Base-by-base conservation (phyloP, 306 rosid species). In the Crotalaria pallida region DNA sequence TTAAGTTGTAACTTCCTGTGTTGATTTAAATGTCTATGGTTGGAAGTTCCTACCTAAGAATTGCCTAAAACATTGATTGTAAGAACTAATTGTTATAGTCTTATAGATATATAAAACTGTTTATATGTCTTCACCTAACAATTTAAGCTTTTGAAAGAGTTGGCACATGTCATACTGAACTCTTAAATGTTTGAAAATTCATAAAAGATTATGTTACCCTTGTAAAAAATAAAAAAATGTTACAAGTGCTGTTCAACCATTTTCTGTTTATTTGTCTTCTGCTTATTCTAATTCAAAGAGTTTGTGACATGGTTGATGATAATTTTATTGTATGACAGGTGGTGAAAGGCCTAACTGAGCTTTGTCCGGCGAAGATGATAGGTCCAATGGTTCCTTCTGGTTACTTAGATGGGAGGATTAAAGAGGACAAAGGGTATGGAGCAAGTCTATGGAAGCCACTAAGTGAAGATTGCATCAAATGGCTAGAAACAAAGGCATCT, bases 351-450 rank as follows among this genome's bases (percentile, higher is more conserved):
- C 3, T 84, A 13, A 33, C 62, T 0, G 74, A 74, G 47, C 23
- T 77, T 1, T 77, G 71, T 70, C 88, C 88, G 0, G 88, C 73
- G 7, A 84, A 77, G 69, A 33, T 74, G 69, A 80, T 84, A 40
- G 88, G 88, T 7, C 88, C 88, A 59, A 84, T 77, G 88, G 85
- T 77, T 1, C 88, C 88, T 13, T 77, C 88, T 41, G 79, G 67
- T 4, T 77, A 84, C 71, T 60, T 84, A 21, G 88, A 84, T 57
- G 85, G 83, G 1, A 71, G 74, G 38, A 80, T 84, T 12, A 51
- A 77, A 72, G 88, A 74, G 31, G 88, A 84, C 74, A 73, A 70
- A 55, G 83, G 83, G 3, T 80, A 84, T 66, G 88, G 88, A 70
- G 85, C 83, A 60, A 84, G 76, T 33, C 69, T 84, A 12, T 80